Conservation (phyloP, 306 rosid genomes). For the Cicer bijugum region DNA sequence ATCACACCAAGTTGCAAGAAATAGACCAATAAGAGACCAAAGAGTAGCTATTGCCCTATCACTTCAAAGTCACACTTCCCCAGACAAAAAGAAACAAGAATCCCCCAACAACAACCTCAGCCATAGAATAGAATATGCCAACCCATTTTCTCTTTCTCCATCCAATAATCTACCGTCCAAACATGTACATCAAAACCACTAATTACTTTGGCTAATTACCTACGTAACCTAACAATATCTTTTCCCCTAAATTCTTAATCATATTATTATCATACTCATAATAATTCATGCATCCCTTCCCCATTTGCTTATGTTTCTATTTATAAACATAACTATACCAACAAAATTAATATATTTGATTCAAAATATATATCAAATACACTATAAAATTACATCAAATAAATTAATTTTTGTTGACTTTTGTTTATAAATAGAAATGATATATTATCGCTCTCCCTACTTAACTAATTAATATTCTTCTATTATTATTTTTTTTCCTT, state of each 20-base stretch:
- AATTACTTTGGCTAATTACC: slow-evolving; percentile 55
- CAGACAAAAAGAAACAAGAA: slow-evolving; percentile 54
- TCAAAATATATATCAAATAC: no score
- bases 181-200: slow-evolving; percentile 49
- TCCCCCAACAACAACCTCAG: slow-evolving; percentile 40
- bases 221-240: slow-evolving; percentile 47
- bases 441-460: slow-evolving; percentile 23
- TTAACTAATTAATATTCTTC: slow-evolving; percentile 32
- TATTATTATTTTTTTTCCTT: not conserved
- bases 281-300: not conserved
- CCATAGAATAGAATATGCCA: slow-evolving; percentile 47
- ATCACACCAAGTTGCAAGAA: slow-evolving; percentile 34
- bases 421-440: no score
- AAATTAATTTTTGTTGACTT: no score
- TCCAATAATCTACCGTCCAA: slow-evolving; percentile 34
- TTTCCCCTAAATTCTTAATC: not conserved
- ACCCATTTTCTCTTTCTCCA: slow-evolving; percentile 41
- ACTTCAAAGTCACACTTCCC: slow-evolving; percentile 47
- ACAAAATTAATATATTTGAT: no score
- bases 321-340: no score
- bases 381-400: no score
- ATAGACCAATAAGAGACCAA: slow-evolving; percentile 40
- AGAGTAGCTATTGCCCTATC: slow-evolving; percentile 56
- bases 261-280: slow-evolving; percentile 8
- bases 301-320: not conserved